These are phyloP conservation scores for Paraurostyla sp. DNA, from an alignment of 73 alveolate species.

Conservation along the genomic window DNA sequence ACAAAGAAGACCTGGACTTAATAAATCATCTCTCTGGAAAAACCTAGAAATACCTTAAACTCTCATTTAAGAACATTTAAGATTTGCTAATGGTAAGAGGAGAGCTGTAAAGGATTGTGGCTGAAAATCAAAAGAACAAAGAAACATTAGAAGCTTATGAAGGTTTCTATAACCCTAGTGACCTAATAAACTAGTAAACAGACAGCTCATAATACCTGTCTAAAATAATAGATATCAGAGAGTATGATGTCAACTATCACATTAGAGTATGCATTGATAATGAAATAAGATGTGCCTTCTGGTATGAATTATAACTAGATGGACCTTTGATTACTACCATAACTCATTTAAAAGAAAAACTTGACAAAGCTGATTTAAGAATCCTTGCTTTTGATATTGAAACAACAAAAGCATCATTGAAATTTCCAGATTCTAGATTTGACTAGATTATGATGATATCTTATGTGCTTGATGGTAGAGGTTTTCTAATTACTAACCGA, in stretches of 20 bases:
- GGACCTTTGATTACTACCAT: slow-evolving; percentile 79
- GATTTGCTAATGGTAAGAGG: slow-evolving; percentile 87
- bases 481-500: slow-evolving; percentile 96
- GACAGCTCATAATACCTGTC: slow-evolving; percentile 67
- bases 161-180: slow-evolving; percentile 26
- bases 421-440: slow-evolving; percentile 96
- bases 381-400: slow-evolving; percentile 97
- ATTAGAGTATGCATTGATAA: slow-evolving; percentile 94
- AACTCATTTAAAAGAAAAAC: slow-evolving; percentile 78
- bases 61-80: slow-evolving; percentile 89
- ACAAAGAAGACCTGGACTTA: slow-evolving; percentile 92
- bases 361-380: slow-evolving; percentile 92
- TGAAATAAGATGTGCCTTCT: slow-evolving; percentile 94
- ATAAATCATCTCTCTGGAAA: slow-evolving; percentile 94
- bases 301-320: slow-evolving; percentile 91
- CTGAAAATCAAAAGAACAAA: slow-evolving; percentile 56
- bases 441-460: slow-evolving; percentile 98
- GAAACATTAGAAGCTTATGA: slow-evolving; percentile 62
- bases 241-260: slow-evolving; percentile 96
- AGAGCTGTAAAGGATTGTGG: slow-evolving; percentile 65
- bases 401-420: slow-evolving; percentile 96
- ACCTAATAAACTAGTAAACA: slow-evolving; percentile 1
- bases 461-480: slow-evolving; percentile 96
- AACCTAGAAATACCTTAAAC: slow-evolving; percentile 85
- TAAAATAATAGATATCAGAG: slow-evolving; percentile 92